Evolutionary conservation across 257 asterid species (phyloP).

Genomic region (Solanum bukasovii): DNA sequence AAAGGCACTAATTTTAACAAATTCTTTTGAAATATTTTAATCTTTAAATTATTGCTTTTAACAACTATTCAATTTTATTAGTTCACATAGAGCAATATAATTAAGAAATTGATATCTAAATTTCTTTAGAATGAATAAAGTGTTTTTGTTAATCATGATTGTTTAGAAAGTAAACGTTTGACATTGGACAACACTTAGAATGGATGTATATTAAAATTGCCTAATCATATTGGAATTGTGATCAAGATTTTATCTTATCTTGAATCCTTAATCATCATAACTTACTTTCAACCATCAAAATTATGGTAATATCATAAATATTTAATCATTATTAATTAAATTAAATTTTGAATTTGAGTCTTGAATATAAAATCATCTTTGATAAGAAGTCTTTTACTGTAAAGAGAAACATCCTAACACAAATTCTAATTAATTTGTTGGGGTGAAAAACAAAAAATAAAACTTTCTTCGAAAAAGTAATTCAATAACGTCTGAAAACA

Average conservation of each 20-base stretch:
- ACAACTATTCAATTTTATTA: too few relatives aligned
- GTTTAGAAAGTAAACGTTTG: background rate
- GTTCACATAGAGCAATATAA: background rate
- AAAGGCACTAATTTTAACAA: background rate
- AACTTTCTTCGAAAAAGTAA: background rate
- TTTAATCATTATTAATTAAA: too few relatives aligned
- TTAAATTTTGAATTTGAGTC: fast-evolving
- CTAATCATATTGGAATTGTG: background rate
- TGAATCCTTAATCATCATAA: background rate
- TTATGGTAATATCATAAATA: too few relatives aligned
- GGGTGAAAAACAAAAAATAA: background rate
- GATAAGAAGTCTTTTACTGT: too few relatives aligned
- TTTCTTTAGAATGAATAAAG: background rate
- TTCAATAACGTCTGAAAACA: background rate
- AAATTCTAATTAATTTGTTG: too few relatives aligned
- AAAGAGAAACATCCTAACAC: too few relatives aligned
- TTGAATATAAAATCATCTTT: too few relatives aligned
- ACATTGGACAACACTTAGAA: background rate
- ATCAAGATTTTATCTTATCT: background rate
- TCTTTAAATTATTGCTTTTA: background rate
- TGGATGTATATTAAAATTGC: background rate
- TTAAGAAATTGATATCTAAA: too few relatives aligned
- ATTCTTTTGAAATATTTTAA: background rate
- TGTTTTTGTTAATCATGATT: background rate
- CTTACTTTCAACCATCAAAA: background rate